Conservation (phyloP, 306 rosid genomes). For the Casuarina equisetifolia region DNA sequence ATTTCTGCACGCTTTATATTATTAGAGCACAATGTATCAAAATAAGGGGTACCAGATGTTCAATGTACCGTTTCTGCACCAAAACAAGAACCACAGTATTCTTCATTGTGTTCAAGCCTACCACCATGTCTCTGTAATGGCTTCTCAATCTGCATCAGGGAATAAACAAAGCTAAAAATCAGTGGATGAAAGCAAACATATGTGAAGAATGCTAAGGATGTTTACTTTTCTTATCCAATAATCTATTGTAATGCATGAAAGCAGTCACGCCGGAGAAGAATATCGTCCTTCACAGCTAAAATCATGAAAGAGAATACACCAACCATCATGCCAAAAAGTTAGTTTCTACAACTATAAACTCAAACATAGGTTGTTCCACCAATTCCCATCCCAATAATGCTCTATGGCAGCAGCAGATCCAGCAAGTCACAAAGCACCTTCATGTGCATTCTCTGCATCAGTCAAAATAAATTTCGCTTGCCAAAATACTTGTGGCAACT, state of each 20-base stretch:
- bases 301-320: neutral
- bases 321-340: neutral
- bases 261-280: neutral
- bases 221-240: neutral
- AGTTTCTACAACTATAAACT: neutral
- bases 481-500: neutral
- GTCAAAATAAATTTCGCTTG: neutral
- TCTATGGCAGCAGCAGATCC: neutral
- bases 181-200: constrained; percentile 13
- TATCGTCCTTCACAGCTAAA: neutral
- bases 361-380: neutral
- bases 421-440: neutral
- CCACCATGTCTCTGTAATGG: constrained; percentile 94
- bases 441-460: neutral
- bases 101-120: constrained; percentile 81
- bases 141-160: constrained; percentile 68
- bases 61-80: constrained; percentile 79
- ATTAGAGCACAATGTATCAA: constrained; percentile 22
- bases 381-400: neutral
- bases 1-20: constrained; percentile 51
- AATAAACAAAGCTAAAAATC: constrained; percentile 11
- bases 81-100: constrained; percentile 92
- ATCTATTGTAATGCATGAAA: neutral
- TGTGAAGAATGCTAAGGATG: neutral
- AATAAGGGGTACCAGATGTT: constrained; percentile 27